Conservation (phyloP, 208 protist species). For the Eutreptiella sp. region DNA sequence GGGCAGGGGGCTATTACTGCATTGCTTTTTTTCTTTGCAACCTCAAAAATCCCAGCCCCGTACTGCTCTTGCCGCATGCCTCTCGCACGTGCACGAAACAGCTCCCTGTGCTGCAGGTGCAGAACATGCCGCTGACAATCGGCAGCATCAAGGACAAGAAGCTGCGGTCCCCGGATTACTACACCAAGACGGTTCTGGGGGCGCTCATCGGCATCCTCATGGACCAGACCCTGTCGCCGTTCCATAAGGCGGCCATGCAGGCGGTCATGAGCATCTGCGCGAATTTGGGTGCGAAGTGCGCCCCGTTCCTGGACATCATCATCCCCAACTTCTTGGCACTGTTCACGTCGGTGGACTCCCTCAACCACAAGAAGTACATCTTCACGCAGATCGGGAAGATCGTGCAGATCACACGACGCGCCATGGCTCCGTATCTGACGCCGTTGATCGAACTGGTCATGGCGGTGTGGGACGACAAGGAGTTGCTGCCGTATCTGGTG, state of each 20-base stretch:
- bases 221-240: slow-evolving; percentile 50
- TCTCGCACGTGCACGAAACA: too few relatives aligned
- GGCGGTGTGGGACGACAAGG: neutral
- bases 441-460: too few relatives aligned
- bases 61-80: too few relatives aligned
- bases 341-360: slow-evolving; percentile 36
- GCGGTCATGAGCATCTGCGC: slow-evolving; percentile 72
- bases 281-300: slow-evolving; percentile 47
- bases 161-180: too few relatives aligned
- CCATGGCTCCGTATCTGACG: too few relatives aligned
- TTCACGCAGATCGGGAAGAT: too few relatives aligned
- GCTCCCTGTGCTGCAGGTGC: neutral
- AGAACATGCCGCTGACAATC: neutral
- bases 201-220: slow-evolving; percentile 67
- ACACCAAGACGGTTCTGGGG: slow-evolving; percentile 56
- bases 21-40: too few relatives aligned
- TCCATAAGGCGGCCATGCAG: slow-evolving; percentile 55
- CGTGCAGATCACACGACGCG: too few relatives aligned
- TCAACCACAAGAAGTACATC: too few relatives aligned
- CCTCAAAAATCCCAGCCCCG: too few relatives aligned
- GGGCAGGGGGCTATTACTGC: too few relatives aligned
- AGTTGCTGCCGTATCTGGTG: too few relatives aligned
- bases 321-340: slow-evolving; percentile 64
- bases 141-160: slow-evolving; percentile 37
- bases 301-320: slow-evolving; percentile 65